Evolutionary conservation across 2,329 filamentous ascomycete genomes (phyloP).

Genomic region (Neoascochyta sp.): DNA sequence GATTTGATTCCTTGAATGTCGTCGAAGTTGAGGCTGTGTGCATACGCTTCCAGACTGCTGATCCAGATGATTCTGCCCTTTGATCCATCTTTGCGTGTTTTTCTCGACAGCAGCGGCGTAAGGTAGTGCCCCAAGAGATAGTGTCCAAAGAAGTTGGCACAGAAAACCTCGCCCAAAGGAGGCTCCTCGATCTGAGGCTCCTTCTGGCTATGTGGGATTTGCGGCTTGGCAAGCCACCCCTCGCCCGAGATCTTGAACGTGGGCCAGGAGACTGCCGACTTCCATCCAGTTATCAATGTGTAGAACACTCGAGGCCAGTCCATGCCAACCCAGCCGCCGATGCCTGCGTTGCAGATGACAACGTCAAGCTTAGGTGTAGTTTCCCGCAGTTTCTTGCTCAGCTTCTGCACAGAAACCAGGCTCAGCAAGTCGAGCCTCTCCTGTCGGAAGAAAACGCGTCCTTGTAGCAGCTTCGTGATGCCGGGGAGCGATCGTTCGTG

Average conservation of each 20-base stretch:
- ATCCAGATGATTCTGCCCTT: constrained; percentile 79
- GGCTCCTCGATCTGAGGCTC: constrained; percentile 47
- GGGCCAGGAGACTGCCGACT: constrained; percentile 72
- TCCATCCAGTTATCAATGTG: constrained; percentile 57
- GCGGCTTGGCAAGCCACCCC: constrained; percentile 53
- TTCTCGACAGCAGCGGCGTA: constrained; percentile 64
- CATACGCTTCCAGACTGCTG: constrained; percentile 70
- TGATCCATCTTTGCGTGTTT: constrained; percentile 31
- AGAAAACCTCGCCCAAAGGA: constrained; percentile 75
- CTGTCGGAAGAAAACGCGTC: constrained; percentile 50
- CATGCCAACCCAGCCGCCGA: constrained; percentile 80
- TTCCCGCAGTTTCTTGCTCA: constrained; percentile 52
- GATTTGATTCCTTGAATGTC: constrained; percentile 74
- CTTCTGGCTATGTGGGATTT: constrained; percentile 42
- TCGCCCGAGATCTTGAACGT: constrained; percentile 65
- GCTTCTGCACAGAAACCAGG: constrained; percentile 53
- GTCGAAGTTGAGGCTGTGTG: constrained; percentile 54
- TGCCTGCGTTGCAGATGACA: constrained; percentile 81
- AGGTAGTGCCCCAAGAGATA: constrained; percentile 83
- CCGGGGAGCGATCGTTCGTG: constrained; percentile 37
- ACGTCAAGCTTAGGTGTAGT: constrained; percentile 69
- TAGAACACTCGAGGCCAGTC: constrained; percentile 62
- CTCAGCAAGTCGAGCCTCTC: constrained; percentile 58
- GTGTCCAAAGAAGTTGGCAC: constrained; percentile 91
- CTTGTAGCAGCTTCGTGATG: constrained; percentile 40